Base-by-base conservation (phyloP, 202 grass and related monocot genomes). In the Bolboschoenoplectus hybrid region DNA sequence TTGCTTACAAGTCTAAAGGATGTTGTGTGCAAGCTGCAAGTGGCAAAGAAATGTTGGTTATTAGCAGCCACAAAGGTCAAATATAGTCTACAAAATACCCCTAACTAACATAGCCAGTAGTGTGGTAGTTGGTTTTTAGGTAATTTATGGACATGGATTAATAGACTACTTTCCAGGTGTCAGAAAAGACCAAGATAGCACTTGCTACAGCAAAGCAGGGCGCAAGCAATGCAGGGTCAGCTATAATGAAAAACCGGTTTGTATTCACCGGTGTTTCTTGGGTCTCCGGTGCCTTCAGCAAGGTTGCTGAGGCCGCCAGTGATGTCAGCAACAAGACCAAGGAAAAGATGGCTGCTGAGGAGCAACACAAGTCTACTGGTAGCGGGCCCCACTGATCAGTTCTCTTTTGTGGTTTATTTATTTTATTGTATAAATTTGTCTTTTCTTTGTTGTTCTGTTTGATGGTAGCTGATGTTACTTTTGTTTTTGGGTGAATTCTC, bases 241-340 rank as follows among this genome's bases (percentile, higher is more conserved):
- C 87, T 2, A 81, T 93, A 41, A 94, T 95, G 91, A 95, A 91
- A 85, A 97, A 97, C 88, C 84, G 93, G 70, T 97, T 93, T 0
- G 93, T 95, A 26, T 97, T 95, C 69, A 95, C 95, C 0, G 35
- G 91, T 2, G 91, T 90, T 0, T 95, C 93, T 6, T 95, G 91
- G 93, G 89, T 91, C 14, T 89, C 93, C 5, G 72, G 80, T 8
- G 89, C 93, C 0, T 97, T 97, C 72, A 89, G 40, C 80, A 95
- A 91, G 69, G 91, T 97, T 5, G 63, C 90, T 49, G 94, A 95
- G 85, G 87, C 91, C 0, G 91, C 91, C n/a, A 88, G 83, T 0
- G 95, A 95, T 1, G 93, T 97, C 0, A 83, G 95, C 39, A 87
- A 87, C 17, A 97, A 89, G 91, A 97, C 95, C 14, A 97, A 95